A percentile compares a stretch with the other conserved stretches of the same genome.
Evolutionary conservation across 345 rosid species (phyloP).

Genomic region (Euclidium syriacum): DNA sequence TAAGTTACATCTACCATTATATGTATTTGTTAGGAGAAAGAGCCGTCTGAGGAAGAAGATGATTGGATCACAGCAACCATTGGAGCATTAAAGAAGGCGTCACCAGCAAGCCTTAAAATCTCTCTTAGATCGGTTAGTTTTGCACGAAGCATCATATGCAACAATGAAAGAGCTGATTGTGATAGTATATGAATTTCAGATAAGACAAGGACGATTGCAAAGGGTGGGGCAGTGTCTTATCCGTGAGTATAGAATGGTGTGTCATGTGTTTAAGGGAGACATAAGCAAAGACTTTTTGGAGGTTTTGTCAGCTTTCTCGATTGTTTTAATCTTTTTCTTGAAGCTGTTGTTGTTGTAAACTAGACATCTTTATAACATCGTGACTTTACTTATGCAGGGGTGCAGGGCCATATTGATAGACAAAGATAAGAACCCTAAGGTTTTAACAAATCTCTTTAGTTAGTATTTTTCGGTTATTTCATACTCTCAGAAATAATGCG

Average conservation of each 20-base stretch:
- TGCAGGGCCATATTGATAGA: constrained; percentile 78
- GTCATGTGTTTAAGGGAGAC: constrained; percentile 65
- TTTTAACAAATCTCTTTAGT: not conserved
- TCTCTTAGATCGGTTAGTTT: constrained; percentile 66
- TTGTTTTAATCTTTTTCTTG: not conserved
- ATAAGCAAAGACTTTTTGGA: constrained; percentile 74
- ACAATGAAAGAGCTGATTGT: constrained; percentile 1
- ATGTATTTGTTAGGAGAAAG: constrained; percentile 45
- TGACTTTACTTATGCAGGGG: constrained; percentile 47
- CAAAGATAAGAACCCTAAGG: constrained; percentile 86
- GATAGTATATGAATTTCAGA: constrained; percentile 43
- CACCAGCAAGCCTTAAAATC: constrained; percentile 84
- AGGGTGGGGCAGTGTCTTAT: constrained; percentile 72
- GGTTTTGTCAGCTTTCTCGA: constrained; percentile 34
- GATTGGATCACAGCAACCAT: constrained; percentile 53
- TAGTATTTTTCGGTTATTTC: not conserved
- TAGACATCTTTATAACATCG: not conserved
- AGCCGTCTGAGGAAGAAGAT: constrained; percentile 31
- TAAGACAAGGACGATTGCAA: constrained; percentile 78
- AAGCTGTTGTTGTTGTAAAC: not conserved
- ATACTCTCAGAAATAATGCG: not conserved
- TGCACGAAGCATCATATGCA: not conserved
- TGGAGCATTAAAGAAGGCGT: constrained; percentile 56
- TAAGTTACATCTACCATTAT: not conserved
- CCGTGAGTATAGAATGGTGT: constrained; percentile 77